phyloP scores from a whole-genome alignment of 192 early-diverging fungal genomes.

The Chytriomyces hyalinus region DNA sequence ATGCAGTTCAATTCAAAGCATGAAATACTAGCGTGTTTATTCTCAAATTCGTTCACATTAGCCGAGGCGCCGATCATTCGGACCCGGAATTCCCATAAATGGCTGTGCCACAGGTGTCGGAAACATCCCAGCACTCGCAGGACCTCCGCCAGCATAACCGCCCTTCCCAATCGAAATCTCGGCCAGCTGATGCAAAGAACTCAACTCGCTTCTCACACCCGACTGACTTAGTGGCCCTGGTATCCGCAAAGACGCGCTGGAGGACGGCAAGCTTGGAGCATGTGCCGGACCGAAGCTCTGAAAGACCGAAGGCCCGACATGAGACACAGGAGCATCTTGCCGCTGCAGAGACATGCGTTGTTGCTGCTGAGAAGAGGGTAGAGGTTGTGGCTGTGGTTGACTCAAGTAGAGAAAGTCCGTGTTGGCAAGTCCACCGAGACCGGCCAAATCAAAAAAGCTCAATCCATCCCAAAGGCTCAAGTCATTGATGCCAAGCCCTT shows the following conservation, averaged over 20 bases:
- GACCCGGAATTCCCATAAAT: too few species aligned
- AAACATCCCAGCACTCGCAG: too few species aligned
- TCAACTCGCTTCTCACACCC: not conserved
- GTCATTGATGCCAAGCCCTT: not conserved
- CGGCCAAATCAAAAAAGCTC: conserved; percentile 19
- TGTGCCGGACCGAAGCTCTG: not conserved
- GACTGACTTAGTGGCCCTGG: not conserved
- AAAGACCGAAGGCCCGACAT: too few species aligned
- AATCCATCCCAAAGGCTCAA: not conserved
- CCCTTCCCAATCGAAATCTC: conserved; percentile 4
- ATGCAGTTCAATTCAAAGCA: too few species aligned
- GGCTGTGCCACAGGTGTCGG: too few species aligned
- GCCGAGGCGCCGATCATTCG: too few species aligned
- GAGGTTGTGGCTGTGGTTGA: not conserved
- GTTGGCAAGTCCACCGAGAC: conserved; percentile 4
- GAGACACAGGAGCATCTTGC: not conserved
- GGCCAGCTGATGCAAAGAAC: not conserved
- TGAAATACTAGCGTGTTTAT: too few species aligned
- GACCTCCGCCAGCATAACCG: not conserved
- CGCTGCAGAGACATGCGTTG: not conserved
- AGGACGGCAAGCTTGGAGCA: not conserved
- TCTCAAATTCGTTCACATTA: too few species aligned
- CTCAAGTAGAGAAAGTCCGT: not conserved
- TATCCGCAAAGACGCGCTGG: not conserved
- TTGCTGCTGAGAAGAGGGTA: not conserved